A percentile compares a stretch with the other conserved stretches of the same genome.
These are phyloP conservation scores for Hevea brasiliensis DNA, from an alignment of 345 rosid genomes.

Conservation along the genomic window DNA sequence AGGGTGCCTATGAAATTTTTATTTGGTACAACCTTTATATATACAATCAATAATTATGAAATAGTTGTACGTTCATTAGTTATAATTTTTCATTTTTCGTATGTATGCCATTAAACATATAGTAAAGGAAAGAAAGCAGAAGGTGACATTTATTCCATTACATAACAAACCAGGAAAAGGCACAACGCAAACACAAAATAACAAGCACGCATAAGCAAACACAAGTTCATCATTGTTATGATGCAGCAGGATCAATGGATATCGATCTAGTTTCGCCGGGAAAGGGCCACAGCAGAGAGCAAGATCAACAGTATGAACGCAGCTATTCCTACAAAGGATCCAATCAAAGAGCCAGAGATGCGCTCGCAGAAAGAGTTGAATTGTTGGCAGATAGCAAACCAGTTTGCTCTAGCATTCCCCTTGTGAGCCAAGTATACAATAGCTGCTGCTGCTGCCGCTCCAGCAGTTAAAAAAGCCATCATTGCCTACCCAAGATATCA, in stretches of 20 bases:
- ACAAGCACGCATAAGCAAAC: not conserved
- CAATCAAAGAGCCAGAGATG: conserved; percentile 66
- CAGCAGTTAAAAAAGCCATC: conserved; percentile 61
- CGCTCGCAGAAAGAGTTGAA: conserved; percentile 80
- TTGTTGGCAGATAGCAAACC: conserved; percentile 77
- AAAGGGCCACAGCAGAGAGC: conserved; percentile 52
- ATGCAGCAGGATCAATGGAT: not conserved
- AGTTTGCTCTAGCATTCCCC: conserved; percentile 65
- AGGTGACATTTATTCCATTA: not conserved
- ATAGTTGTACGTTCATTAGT: too few relatives aligned
- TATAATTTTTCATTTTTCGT: too few relatives aligned
- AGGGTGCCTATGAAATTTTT: too few relatives aligned
- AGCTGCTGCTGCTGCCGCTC: conserved; percentile 79
- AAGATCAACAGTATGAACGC: conserved; percentile 46
- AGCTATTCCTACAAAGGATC: conserved; percentile 54
- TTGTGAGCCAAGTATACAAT: conserved; percentile 74
- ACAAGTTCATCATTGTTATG: not conserved
- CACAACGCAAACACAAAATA: conserved; percentile 12
- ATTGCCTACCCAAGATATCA: conserved; percentile 34
- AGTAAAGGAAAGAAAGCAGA: not conserved
- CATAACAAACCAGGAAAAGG: conserved; percentile 9
- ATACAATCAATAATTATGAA: too few relatives aligned
- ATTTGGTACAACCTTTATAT: too few relatives aligned
- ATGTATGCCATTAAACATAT: not conserved
- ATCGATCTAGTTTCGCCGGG: conserved; percentile 40